Evolutionary conservation across 2,329 filamentous ascomycete species (phyloP), one percentile per base, ranked within the genome.

Genomic region (Aspergillaceae sp.): DNA sequence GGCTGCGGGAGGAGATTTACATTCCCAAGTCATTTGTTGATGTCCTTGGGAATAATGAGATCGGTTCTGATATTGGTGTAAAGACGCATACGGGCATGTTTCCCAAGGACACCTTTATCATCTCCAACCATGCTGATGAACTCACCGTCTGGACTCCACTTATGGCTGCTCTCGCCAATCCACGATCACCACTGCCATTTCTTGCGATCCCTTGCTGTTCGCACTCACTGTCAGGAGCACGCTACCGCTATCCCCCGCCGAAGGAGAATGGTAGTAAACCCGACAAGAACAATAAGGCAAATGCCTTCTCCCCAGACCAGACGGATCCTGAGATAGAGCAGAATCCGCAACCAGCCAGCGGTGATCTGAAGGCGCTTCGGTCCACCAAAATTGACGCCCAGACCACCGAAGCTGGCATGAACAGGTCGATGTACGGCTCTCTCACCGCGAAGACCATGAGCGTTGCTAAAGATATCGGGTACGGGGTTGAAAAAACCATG

Each of bases 51-150:
- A 19, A 19, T 19, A 41, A 40, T 3, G 26, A 44, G 11, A 19
- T 36, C 26, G 46, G 36, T n/a, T 28, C 38, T n/a, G 38, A 53
- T 9, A 37, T 58, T 4, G 56, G 50, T 5, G 47, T 58, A 29
- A 44, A 52, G 8, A 56, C 59, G 6, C 64, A 68, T 40, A 57
- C 62, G 51, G 92, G 91, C 33, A 59, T 74, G 7, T 95, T 97
- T 59, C 74, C 80, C 0, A 63, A 66, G 10, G 80, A 81, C 29
- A 94, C 88, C 0, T 98, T 98, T 66, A 88, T 98, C 57, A 85
- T 98, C 52, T 94, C 89, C 42, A 98, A 98, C 61, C 92, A 98
- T 64, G 91, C 91, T 7, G 92, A 98, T 62, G 90, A 98, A 68
- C 77, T 98, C 9, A 98, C 92, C 0, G 81, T 87, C 0, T 98